Percentiles rank a stretch among this genome's conserved stretches.
These are phyloP conservation scores for Saccharomycopsis guyanensis DNA, from an alignment of 805 yeast species.

Conservation along the genomic window DNA sequence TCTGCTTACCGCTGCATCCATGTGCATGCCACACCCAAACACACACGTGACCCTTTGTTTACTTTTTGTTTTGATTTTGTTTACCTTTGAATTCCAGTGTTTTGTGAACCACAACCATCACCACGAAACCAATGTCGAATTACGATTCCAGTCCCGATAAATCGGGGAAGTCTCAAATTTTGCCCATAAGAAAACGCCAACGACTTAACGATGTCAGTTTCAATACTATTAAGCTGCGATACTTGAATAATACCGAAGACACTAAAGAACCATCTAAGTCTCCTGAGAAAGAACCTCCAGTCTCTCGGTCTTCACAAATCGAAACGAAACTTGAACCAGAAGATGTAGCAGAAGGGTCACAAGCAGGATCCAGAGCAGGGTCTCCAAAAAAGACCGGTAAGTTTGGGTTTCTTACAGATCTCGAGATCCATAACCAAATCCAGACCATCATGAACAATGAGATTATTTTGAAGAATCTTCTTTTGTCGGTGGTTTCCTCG, in stretches of 20 bases:
- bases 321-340: background rate
- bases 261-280: background rate
- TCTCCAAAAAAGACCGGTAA: background rate
- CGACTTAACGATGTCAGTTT: slow-evolving; percentile 6
- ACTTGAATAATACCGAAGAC: slow-evolving; percentile 1
- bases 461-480: slow-evolving; percentile 14
- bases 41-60: background rate
- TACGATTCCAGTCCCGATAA: background rate
- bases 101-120: no score
- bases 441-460: slow-evolving; percentile 17
- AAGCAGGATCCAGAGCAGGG: background rate
- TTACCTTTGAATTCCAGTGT: no score
- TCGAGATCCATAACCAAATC: slow-evolving; percentile 14
- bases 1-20: no score
- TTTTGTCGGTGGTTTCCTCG: slow-evolving; percentile 9
- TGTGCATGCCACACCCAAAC: background rate
- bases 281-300: background rate
- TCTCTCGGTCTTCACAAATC: background rate
- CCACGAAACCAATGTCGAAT: background rate
- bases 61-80: background rate
- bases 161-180: background rate
- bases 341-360: background rate
- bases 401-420: slow-evolving; percentile 15
- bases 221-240: slow-evolving; percentile 6
- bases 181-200: slow-evolving; percentile 1